Evolutionary conservation across 2,329 filamentous ascomycete species (phyloP).

Genomic region (Claviceps fusiformis): DNA sequence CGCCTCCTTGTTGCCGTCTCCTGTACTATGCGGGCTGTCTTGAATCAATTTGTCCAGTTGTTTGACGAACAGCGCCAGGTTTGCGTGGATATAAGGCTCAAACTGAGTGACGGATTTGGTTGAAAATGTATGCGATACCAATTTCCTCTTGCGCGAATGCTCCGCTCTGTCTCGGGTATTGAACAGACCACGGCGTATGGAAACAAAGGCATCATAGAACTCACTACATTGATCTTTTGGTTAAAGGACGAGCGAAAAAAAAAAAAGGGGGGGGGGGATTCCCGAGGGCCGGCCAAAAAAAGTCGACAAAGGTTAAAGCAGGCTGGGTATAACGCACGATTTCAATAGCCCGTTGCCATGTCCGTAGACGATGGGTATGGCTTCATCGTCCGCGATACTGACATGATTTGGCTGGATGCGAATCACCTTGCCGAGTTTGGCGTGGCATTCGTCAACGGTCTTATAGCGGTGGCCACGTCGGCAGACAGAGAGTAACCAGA

Average conservation of each 20-base stretch:
- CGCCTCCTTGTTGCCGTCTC: constrained; percentile 47
- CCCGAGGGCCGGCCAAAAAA: constrained; percentile 3
- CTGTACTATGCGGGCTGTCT: constrained; percentile 29
- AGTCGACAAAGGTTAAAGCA: background rate
- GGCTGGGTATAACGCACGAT: constrained; percentile 29
- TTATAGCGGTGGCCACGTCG: constrained; percentile 52
- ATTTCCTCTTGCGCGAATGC: constrained; percentile 81
- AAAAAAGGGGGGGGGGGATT: no score
- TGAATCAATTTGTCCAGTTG: constrained; percentile 55
- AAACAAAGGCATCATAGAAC: constrained; percentile 87
- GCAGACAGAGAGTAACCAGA: constrained; percentile 61
- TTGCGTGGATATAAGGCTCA: constrained; percentile 76
- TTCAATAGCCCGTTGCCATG: constrained; percentile 67
- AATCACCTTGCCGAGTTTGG: constrained; percentile 65
- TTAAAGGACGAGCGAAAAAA: no score
- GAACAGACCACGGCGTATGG: constrained; percentile 74
- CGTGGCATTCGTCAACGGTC: constrained; percentile 58
- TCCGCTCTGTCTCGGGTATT: constrained; percentile 73
- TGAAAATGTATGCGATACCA: constrained; percentile 75
- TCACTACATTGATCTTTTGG: constrained; percentile 43
- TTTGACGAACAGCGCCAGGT: constrained; percentile 58
- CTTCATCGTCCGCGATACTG: constrained; percentile 66
- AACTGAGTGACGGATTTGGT: constrained; percentile 71
- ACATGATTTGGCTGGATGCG: constrained; percentile 76
- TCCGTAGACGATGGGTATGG: constrained; percentile 65